Base-by-base conservation (phyloP, 306 rosid species). In the Datisca glomerata region DNA sequence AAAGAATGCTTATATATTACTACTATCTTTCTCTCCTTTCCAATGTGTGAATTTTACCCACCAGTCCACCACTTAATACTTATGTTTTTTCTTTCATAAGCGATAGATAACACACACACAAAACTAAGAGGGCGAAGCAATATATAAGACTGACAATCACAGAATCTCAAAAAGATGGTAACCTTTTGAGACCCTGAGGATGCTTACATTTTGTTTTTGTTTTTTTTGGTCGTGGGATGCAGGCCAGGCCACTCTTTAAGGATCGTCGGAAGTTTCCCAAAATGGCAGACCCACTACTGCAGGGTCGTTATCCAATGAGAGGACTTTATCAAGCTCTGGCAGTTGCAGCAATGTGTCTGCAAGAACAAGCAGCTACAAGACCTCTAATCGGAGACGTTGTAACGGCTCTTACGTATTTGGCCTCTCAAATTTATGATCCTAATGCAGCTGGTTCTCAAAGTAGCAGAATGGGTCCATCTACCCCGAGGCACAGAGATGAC, bases 281-380 rank as follows among this genome's bases (percentile, higher is more conserved):
- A 61, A 68, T 86, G 79, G 92, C 71, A 1, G 96, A 86, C 51
- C 96, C 96, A 10, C 67, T 73, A 39, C 77, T 86, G 42, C 63
- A 73, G 53, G 94, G 92, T 5, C 64, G 38, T 14, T 81, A 62
- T 46, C 94, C 86, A 21, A 60, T 55, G 75, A 71, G 81, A 37
- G 86, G 94, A 21, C 76, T 86, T 12, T 63, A 78, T 57, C 83
- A 75, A 57, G 94, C 84, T 31, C 75, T 81, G 44, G 96, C 79
- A 3, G 76, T 86, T 55, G 94, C 92, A 27, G 94, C 84, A 35
- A 86, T 86, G 96, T 86, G 94, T 63, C 59, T 86, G 67, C 84
- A 73, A 36, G 83, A 78, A 41, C 79, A 78, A 45, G 80, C 92
- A 16, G 64, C 80, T 21, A 61, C 71, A 20, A 74, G 96, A 65